phyloP scores from a whole-genome alignment of 2,329 filamentous ascomycete species.

The Aspergillus bombycis region DNA sequence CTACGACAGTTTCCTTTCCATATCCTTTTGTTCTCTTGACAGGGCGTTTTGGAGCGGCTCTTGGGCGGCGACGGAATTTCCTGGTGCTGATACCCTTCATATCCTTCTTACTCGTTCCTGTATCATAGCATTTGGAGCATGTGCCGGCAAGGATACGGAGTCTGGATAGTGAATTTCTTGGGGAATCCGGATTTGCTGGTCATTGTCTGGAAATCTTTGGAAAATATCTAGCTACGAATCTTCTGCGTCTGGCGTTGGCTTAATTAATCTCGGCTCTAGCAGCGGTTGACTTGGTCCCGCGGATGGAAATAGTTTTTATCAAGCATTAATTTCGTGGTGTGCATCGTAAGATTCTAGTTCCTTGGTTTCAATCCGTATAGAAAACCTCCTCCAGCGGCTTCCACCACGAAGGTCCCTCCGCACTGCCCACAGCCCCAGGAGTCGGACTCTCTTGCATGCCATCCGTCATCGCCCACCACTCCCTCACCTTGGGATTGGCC shows the following conservation, averaged over 20 bases:
- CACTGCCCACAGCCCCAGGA: constrained; percentile 35
- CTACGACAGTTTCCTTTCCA: constrained; percentile 24
- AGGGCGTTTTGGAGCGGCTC: constrained; percentile 28
- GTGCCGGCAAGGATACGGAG: background rate
- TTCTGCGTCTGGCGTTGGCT: background rate
- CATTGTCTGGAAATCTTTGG: constrained; percentile 5
- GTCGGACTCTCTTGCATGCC: constrained; percentile 60
- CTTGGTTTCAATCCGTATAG: constrained; percentile 28
- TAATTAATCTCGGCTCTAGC: background rate
- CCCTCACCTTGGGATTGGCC: constrained; percentile 70
- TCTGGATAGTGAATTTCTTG: background rate
- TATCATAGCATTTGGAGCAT: background rate
- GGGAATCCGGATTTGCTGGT: constrained; percentile 9
- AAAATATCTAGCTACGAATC: constrained; percentile 7
- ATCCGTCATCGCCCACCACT: constrained; percentile 84
- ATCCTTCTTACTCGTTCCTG: constrained; percentile 11
- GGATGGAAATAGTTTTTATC: background rate
- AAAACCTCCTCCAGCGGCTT: constrained; percentile 41
- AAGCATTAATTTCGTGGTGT: background rate
- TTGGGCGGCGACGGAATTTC: constrained; percentile 20
- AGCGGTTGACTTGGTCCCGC: background rate
- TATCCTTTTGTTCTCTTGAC: constrained; percentile 15
- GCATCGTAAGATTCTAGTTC: background rate
- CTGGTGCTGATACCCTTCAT: constrained; percentile 30
- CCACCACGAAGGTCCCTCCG: constrained; percentile 41